Conservation (phyloP, 257 asterid genomes). For the Lycium ferocissimum region DNA sequence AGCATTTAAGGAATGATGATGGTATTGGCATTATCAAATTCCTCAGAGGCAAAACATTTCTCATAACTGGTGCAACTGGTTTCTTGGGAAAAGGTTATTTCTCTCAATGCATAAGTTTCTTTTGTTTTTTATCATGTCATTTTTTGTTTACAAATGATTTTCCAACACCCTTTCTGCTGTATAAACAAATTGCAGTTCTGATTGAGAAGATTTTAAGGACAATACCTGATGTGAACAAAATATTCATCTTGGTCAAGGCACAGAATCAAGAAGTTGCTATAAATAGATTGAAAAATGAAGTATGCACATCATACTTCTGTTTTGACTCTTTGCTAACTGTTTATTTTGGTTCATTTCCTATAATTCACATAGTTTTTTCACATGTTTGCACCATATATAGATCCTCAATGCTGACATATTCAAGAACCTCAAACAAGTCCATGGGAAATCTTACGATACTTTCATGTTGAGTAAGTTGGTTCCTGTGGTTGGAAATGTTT, state of each 20-base stretch:
- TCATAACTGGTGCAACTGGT: constrained; percentile 77
- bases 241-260: constrained; percentile 79
- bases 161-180: not conserved
- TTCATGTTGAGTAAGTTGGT: constrained; percentile 84
- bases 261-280: constrained; percentile 67
- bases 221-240: constrained; percentile 75
- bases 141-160: not conserved
- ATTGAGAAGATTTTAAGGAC: constrained; percentile 82
- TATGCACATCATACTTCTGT: constrained; percentile 32
- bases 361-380: not conserved
- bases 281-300: constrained; percentile 79
- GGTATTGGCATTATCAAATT: constrained; percentile 75
- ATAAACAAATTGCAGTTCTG: constrained; percentile 56
- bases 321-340: not conserved
- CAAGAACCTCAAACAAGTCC: constrained; percentile 70
- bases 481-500: constrained; percentile 79
- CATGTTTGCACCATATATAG: constrained; percentile 32
- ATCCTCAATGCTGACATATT: constrained; percentile 71
- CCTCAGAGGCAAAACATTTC: constrained; percentile 58
- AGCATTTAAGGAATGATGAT: constrained; percentile 53
- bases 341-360: not conserved
- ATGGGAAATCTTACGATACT: constrained; percentile 74
- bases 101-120: not conserved
- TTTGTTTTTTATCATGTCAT: not conserved
- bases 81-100: constrained; percentile 67